Conservation (phyloP, 306 rosid genomes). For the Delonix regia region DNA sequence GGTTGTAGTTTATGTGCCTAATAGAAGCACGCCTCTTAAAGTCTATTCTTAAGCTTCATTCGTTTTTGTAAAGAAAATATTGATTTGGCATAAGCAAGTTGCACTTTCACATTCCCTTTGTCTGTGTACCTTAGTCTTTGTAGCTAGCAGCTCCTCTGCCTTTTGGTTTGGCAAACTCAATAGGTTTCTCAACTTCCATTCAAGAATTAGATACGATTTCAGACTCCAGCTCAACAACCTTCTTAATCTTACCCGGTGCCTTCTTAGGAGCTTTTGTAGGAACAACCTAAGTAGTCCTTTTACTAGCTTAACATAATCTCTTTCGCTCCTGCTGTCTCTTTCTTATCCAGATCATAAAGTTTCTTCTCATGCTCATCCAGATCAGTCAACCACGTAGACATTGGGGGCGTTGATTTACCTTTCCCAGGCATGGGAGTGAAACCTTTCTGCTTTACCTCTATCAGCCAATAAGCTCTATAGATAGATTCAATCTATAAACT, state of each 20-base stretch:
- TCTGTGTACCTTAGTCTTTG: constrained; percentile 44
- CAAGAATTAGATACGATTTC: constrained; percentile 51
- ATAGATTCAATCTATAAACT: no score
- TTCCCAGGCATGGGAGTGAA: constrained; percentile 90
- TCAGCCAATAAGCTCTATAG: no score
- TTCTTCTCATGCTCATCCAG: constrained; percentile 68
- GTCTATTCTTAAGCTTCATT: background rate
- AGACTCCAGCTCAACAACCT: constrained; percentile 53
- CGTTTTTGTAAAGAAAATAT: background rate
- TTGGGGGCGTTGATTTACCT: constrained; percentile 69
- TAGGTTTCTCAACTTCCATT: constrained; percentile 68
- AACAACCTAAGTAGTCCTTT: constrained; percentile 33
- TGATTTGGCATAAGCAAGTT: constrained; percentile 1
- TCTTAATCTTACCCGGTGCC: constrained; percentile 71
- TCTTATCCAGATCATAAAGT: constrained; percentile 71
- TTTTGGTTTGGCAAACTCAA: constrained; percentile 56
- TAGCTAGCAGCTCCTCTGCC: constrained; percentile 57
- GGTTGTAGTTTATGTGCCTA: background rate
- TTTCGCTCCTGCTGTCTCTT: constrained; percentile 62
- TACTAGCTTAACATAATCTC: constrained; percentile 51
- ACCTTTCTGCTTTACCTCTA: constrained; percentile 82
- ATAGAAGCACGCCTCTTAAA: constrained; percentile 5
- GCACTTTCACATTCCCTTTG: constrained; percentile 23
- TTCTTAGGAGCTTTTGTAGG: constrained; percentile 57
- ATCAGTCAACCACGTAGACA: constrained; percentile 77